These are phyloP conservation scores for Ustilago tritici DNA, from an alignment of 1,284 basidiomycete species.

Conservation along the genomic window DNA sequence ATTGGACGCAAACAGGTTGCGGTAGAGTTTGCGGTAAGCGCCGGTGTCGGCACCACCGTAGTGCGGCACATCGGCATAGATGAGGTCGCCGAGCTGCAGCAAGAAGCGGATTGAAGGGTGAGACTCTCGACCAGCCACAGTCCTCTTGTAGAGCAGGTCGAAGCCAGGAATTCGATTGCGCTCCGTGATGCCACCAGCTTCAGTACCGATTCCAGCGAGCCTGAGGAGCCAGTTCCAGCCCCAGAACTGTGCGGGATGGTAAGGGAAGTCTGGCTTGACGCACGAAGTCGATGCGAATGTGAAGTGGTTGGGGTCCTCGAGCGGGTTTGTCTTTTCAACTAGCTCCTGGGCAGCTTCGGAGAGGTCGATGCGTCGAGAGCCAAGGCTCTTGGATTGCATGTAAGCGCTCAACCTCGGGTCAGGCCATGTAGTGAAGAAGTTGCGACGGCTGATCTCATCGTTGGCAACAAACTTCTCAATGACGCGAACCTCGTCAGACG, in stretches of 20 bases:
- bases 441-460: conserved; percentile 41
- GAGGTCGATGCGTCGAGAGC: conserved; percentile 23
- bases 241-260: conserved; percentile 67
- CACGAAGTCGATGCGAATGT: conserved; percentile 66
- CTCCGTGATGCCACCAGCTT: conserved; percentile 58
- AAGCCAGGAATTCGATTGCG: conserved; percentile 76
- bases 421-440: conserved; percentile 74
- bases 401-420: conserved; percentile 66
- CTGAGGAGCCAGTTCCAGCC: conserved; percentile 65
- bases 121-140: conserved; percentile 40
- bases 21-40: conserved; percentile 66
- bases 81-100: conserved; percentile 73
- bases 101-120: conserved; percentile 69
- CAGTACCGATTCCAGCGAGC: conserved; percentile 52
- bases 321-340: conserved; percentile 45
- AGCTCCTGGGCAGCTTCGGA: neutral
- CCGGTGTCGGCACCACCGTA: conserved; percentile 55
- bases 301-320: conserved; percentile 68
- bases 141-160: conserved; percentile 74
- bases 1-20: conserved; percentile 65
- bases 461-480: conserved; percentile 50
- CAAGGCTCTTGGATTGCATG: conserved; percentile 49
- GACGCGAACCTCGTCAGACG: conserved; percentile 44
- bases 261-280: conserved; percentile 69
- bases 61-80: conserved; percentile 80